These are phyloP conservation scores for Hypholoma sublateritium DNA, from an alignment of 768 basidiomycete genomes.

Conservation along the genomic window DNA sequence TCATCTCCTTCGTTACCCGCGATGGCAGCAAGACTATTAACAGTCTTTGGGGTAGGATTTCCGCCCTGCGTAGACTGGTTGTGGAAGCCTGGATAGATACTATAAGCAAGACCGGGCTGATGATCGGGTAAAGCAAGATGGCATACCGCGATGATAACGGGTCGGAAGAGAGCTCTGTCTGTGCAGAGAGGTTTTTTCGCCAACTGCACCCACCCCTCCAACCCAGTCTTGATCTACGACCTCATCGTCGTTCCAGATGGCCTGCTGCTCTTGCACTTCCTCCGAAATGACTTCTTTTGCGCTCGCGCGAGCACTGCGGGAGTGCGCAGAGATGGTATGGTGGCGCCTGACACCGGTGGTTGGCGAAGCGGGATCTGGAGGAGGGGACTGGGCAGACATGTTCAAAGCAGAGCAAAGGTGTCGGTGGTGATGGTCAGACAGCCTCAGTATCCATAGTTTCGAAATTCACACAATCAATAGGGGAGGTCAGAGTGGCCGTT, in stretches of 20 bases:
- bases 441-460: conserved; percentile 22
- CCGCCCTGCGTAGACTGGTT: conserved; percentile 54
- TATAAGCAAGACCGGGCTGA: conserved; percentile 15
- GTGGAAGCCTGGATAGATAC: conserved; percentile 45
- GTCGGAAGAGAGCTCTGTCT: conserved; percentile 82
- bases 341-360: conserved; percentile 68
- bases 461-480: conserved; percentile 23
- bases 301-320: conserved; percentile 58
- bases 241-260: conserved; percentile 73
- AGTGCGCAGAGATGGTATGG: conserved; percentile 80
- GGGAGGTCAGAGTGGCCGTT: too few species aligned
- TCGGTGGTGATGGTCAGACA: conserved; percentile 15
- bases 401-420: conserved; percentile 17
- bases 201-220: conserved; percentile 78
- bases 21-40: conserved; percentile 85
- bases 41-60: conserved; percentile 64
- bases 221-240: conserved; percentile 81
- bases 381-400: conserved; percentile 35
- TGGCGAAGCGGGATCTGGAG: conserved; percentile 41
- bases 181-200: conserved; percentile 78
- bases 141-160: conserved; percentile 72
- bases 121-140: conserved; percentile 20
- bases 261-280: conserved; percentile 56
- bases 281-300: conserved; percentile 70
- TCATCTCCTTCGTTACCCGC: conserved; percentile 87